Conservation (phyloP, 2,329 filamentous ascomycete genomes). For the Coniella vitis region DNA sequence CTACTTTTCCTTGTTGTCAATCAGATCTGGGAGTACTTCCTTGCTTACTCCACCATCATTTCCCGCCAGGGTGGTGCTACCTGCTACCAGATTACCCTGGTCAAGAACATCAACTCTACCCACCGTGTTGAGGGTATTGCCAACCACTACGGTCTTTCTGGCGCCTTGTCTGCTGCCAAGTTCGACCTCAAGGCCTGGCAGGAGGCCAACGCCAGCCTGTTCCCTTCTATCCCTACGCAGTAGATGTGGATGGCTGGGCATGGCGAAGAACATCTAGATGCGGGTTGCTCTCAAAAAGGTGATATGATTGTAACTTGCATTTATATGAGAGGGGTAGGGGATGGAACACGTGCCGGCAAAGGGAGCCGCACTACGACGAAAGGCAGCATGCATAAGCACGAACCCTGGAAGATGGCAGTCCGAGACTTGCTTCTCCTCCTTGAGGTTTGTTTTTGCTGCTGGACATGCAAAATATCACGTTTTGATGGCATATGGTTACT, state of each 20-base stretch:
- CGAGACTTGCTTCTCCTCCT: neutral
- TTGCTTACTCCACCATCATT: conserved; percentile 76
- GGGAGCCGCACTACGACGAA: neutral
- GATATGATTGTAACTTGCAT: neutral
- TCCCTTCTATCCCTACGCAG: conserved; percentile 24
- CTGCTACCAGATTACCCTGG: conserved; percentile 78
- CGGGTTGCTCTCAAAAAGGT: neutral
- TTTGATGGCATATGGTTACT: neutral
- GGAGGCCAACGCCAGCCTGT: conserved; percentile 25
- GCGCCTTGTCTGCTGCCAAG: conserved; percentile 40
- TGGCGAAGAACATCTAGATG: neutral
- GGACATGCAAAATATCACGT: neutral
- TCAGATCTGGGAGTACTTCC: conserved; percentile 90
- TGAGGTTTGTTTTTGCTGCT: neutral
- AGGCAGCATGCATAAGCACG: neutral
- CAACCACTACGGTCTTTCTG: conserved; percentile 61
- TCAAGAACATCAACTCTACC: conserved; percentile 86
- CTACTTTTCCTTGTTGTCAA: neutral
- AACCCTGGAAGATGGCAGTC: neutral
- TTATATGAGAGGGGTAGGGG: neutral
- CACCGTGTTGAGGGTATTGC: conserved; percentile 72
- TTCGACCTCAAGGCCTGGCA: conserved; percentile 29
- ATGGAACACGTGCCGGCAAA: neutral
- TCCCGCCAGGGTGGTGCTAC: conserved; percentile 78
- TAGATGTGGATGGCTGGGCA: conserved; percentile 13